Percentiles rank a stretch among this genome's conserved stretches.
phyloP scores from a whole-genome alignment of 495 filamentous ascomycete genomes.

The Penicillium chermesinum region DNA sequence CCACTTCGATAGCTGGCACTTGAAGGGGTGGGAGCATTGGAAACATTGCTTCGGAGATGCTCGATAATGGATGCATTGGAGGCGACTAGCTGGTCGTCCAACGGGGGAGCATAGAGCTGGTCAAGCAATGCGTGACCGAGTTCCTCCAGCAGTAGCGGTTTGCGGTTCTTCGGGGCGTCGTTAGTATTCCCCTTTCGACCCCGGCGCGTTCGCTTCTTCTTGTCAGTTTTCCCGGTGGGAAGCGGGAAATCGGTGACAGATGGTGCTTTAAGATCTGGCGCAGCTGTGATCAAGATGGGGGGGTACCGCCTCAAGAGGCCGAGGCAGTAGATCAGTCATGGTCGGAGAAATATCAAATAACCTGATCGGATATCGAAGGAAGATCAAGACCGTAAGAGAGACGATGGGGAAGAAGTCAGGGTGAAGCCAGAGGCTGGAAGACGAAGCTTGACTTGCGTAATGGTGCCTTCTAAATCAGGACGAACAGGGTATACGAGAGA shows the following conservation, averaged over 20 bases:
- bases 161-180: conserved; percentile 8
- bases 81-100: background rate
- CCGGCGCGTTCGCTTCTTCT: conserved; percentile 14
- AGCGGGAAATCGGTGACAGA: too few species aligned
- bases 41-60: conserved; percentile 14
- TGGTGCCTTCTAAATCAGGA: background rate
- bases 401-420: too few species aligned
- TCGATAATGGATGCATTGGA: conserved; percentile 15
- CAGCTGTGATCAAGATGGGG: background rate
- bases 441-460: too few species aligned
- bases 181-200: conserved; percentile 8
- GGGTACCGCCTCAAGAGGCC: background rate
- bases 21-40: background rate
- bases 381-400: background rate
- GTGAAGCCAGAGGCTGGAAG: too few species aligned
- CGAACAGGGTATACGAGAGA: background rate
- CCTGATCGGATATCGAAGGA: background rate
- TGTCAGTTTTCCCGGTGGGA: background rate
- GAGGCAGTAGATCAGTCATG: background rate
- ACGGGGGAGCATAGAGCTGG: conserved; percentile 12
- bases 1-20: conserved; percentile 14
- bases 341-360: background rate
- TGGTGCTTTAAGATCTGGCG: background rate
- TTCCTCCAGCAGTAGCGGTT: conserved; percentile 18
- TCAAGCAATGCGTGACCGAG: conserved; percentile 19